Percentiles rank a stretch among this genome's conserved stretches.
Evolutionary conservation across 441 rosid species (phyloP).

Genomic region (Adansonia gregorii): DNA sequence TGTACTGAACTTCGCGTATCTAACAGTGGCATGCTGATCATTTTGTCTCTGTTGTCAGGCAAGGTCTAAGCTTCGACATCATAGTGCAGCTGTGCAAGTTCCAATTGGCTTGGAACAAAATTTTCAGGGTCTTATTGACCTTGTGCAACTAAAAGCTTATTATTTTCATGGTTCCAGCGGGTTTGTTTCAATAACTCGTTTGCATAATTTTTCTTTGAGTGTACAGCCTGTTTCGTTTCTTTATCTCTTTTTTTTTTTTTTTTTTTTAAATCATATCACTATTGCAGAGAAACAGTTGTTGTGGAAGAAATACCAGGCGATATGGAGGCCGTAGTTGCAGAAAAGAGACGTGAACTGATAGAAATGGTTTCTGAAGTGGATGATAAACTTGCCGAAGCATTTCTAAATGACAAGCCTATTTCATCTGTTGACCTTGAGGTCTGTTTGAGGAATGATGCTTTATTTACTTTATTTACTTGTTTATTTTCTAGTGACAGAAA

Average conservation of each 20-base stretch:
- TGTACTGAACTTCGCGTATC: background rate
- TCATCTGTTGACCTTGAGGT: slow-evolving; percentile 85
- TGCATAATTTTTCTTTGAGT: slow-evolving; percentile 15
- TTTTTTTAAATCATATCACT: slow-evolving; percentile 6
- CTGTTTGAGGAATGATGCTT: slow-evolving; percentile 25
- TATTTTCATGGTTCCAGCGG: slow-evolving; percentile 40
- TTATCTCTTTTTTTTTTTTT: slow-evolving; percentile 10
- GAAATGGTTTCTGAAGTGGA: slow-evolving; percentile 97
- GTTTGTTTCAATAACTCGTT: slow-evolving; percentile 46
- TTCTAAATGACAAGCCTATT: slow-evolving; percentile 86
- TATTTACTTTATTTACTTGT: background rate
- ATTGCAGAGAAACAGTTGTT: slow-evolving; percentile 80
- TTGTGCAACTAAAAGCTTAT: background rate
- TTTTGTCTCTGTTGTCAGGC: slow-evolving; percentile 52
- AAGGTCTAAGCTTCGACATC: slow-evolving; percentile 90
- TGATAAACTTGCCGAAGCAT: slow-evolving; percentile 85
- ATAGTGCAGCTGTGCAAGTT: slow-evolving; percentile 69
- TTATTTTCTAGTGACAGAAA: background rate
- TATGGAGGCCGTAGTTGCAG: slow-evolving; percentile 75
- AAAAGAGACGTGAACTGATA: slow-evolving; percentile 81
- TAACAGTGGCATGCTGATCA: slow-evolving; percentile 19
- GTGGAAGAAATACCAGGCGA: slow-evolving; percentile 73
- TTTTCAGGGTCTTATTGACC: too few species aligned
- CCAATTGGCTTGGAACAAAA: background rate
- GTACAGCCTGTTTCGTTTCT: slow-evolving; percentile 10